These are phyloP conservation scores for Chernovozyma aurita DNA, from an alignment of 1,139 yeast genomes.

Conservation along the genomic window DNA sequence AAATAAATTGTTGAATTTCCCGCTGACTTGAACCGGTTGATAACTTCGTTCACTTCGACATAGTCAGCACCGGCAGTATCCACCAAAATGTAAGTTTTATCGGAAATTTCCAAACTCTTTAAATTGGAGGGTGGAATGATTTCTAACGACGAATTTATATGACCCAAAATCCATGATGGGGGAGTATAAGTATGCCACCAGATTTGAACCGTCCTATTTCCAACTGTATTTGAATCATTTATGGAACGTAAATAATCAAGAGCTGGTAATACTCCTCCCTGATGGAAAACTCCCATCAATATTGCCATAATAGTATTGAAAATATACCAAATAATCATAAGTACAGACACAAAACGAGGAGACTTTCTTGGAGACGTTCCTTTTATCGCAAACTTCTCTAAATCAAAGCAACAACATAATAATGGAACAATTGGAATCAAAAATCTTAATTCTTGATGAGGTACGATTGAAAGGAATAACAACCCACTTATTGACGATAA, in stretches of 20 bases:
- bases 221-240: constrained; percentile 7
- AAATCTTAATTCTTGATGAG: constrained; percentile 92
- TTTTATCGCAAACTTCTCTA: constrained; percentile 15
- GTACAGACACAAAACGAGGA: constrained; percentile 10
- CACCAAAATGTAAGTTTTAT: constrained; percentile 16
- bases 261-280: constrained; percentile 82
- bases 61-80: constrained; percentile 58
- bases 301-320: constrained; percentile 61
- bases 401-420: constrained; percentile 57
- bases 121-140: constrained; percentile 15
- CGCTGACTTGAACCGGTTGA: constrained; percentile 8
- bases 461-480: constrained; percentile 57
- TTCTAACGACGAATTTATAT: constrained; percentile 14
- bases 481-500: constrained; percentile 63
- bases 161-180: constrained; percentile 79
- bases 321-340: constrained; percentile 50
- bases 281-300: constrained; percentile 80
- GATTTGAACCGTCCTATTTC: constrained; percentile 34
- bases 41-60: constrained; percentile 17
- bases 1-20: constrained; percentile 21
- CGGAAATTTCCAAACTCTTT: too few relatives aligned
- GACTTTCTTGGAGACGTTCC: background rate
- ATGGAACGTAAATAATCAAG: constrained; percentile 32
- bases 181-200: constrained; percentile 98
- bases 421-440: constrained; percentile 75